Conservation (phyloP, 805 yeast genomes). For the Ogataea pini region DNA sequence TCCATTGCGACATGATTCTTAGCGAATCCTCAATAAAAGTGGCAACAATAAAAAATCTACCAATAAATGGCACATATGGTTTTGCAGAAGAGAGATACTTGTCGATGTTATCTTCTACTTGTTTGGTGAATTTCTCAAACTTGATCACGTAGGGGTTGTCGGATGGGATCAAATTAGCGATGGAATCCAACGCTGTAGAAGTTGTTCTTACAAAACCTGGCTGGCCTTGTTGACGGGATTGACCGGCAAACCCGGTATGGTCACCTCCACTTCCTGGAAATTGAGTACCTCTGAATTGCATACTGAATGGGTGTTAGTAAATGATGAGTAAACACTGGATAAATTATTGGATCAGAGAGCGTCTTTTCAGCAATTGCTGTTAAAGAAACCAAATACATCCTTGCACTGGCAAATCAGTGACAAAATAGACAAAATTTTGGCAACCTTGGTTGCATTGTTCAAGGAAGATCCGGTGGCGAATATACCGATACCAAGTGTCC, state of each 20-base stretch:
- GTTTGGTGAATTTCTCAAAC: conserved; percentile 53
- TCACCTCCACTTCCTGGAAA: conserved; percentile 25
- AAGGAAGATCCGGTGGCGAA: too few relatives aligned
- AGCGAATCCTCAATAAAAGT: conserved; percentile 89
- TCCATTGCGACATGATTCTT: conserved; percentile 85
- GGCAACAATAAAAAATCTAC: conserved; percentile 87
- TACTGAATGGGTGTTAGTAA: conserved; percentile 7
- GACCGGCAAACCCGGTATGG: conserved; percentile 11
- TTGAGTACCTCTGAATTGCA: conserved; percentile 38
- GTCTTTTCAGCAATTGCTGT: too few relatives aligned
- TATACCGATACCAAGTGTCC: too few relatives aligned
- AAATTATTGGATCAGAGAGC: too few relatives aligned
- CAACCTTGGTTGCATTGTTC: not conserved
- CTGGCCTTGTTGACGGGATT: conserved; percentile 10
- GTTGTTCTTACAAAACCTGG: conserved; percentile 13
- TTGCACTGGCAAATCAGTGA: not conserved
- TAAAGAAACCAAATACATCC: not conserved
- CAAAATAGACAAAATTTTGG: not conserved
- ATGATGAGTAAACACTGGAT: not conserved
- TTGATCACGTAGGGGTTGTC: conserved; percentile 34
- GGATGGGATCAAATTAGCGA: conserved; percentile 34
- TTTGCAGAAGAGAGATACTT: conserved; percentile 51
- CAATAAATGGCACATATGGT: conserved; percentile 84
- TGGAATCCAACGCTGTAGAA: conserved; percentile 25
- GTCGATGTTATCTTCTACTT: conserved; percentile 56